These are phyloP conservation scores for Penicillium goetzii DNA, from an alignment of 495 filamentous ascomycete genomes.

Conservation along the genomic window DNA sequence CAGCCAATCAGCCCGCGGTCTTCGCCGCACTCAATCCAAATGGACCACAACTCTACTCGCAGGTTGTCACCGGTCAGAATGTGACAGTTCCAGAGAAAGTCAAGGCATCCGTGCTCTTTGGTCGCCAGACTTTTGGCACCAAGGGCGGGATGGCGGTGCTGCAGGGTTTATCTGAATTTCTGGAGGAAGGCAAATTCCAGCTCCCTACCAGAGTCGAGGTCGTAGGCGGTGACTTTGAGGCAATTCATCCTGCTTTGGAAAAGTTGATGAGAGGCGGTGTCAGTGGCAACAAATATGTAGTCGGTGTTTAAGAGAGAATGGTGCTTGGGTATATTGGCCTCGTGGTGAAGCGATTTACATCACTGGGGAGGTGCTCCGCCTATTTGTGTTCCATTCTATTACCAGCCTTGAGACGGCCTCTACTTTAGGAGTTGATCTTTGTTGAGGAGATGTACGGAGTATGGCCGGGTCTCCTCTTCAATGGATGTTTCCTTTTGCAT, in stretches of 20 bases:
- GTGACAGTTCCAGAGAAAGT: background rate
- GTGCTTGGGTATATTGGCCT: too few relatives aligned
- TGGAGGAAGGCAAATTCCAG: constrained; percentile 20
- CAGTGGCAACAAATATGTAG: too few relatives aligned
- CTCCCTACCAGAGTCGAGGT: constrained; percentile 25
- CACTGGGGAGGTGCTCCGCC: too few relatives aligned
- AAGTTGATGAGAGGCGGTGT: too few relatives aligned
- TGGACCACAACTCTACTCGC: constrained; percentile 35
- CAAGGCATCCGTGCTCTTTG: constrained; percentile 17
- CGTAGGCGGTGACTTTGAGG: constrained; percentile 36
- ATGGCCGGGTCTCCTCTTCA: too few relatives aligned
- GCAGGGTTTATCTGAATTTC: constrained; percentile 21
- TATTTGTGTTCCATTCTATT: too few relatives aligned
- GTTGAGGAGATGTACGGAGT: too few relatives aligned
- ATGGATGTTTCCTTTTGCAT: too few relatives aligned
- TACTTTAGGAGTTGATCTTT: too few relatives aligned
- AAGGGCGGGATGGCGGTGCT: constrained; percentile 16
- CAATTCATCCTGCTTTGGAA: constrained; percentile 23
- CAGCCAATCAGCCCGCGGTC: constrained; percentile 17
- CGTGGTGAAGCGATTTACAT: too few relatives aligned
- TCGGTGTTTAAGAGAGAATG: too few relatives aligned
- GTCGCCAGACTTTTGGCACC: constrained; percentile 27
- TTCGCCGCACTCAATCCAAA: constrained; percentile 20
- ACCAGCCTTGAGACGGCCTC: too few relatives aligned
- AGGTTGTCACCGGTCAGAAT: constrained; percentile 34